These are phyloP conservation scores for Gossypium sturtianum DNA, from an alignment of 345 rosid genomes.

Conservation along the genomic window DNA sequence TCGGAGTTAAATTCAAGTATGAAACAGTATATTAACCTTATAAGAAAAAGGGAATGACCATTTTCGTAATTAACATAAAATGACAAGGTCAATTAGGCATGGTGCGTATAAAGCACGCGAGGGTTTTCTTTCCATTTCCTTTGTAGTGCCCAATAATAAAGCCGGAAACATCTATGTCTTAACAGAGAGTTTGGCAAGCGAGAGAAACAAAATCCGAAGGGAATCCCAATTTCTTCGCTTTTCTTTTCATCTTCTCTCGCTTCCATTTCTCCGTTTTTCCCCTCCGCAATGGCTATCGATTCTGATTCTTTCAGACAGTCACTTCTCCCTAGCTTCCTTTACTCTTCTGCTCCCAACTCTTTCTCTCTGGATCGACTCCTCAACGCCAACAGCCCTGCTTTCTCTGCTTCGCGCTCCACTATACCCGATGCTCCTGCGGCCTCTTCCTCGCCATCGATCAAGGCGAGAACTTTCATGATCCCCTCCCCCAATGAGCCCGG, in stretches of 20 bases:
- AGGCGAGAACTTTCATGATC: conserved; percentile 26
- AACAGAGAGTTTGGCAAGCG: conserved; percentile 18
- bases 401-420: conserved; percentile 11
- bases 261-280: not conserved
- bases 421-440: conserved; percentile 19
- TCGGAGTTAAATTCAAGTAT: too few relatives aligned
- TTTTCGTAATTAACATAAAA: not conserved
- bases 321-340: conserved; percentile 66
- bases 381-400: conserved; percentile 21
- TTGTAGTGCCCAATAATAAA: conserved; percentile 25
- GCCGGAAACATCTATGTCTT: conserved; percentile 12
- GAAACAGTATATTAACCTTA: too few relatives aligned
- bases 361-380: conserved; percentile 28
- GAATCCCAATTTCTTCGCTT: not conserved
- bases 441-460: conserved; percentile 12
- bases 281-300: conserved; percentile 36
- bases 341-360: conserved; percentile 18
- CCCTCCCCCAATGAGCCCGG: conserved; percentile 67
- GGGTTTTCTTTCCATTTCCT: conserved; percentile 3
- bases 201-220: not conserved
- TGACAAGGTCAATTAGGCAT: not conserved
- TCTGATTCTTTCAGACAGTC: conserved; percentile 40
- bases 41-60: not conserved
- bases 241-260: conserved; percentile 1
- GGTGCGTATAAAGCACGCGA: conserved; percentile 17